Conservation (phyloP, 345 rosid species). For the Populus ilicifolia region DNA sequence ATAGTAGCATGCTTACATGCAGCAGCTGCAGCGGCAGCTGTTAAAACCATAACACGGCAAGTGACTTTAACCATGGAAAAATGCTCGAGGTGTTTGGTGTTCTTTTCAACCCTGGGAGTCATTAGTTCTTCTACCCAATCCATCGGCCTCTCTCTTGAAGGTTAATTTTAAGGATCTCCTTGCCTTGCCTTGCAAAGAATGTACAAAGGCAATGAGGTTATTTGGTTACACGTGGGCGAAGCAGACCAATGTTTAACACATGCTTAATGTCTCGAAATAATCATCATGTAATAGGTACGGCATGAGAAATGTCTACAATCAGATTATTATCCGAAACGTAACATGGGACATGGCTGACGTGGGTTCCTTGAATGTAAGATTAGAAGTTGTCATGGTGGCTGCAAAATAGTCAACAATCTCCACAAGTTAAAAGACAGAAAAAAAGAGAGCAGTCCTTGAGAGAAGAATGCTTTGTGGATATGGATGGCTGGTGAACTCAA, state of each 20-base stretch:
- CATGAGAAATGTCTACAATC: not conserved
- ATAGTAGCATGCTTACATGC: too few relatives aligned
- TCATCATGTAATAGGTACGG: not conserved
- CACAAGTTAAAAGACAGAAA: not conserved
- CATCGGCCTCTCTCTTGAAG: not conserved
- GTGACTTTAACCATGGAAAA: too few relatives aligned
- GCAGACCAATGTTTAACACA: slow-evolving; percentile 12
- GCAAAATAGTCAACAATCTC: not conserved
- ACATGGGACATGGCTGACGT: not conserved
- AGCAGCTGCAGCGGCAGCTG: not conserved
- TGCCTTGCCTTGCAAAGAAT: not conserved
- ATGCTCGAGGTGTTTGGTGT: not conserved
- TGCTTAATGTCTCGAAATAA: not conserved
- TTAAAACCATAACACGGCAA: not conserved
- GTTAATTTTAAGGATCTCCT: not conserved
- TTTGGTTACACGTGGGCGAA: too few relatives aligned
- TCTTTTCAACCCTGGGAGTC: not conserved
- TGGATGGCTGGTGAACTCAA: not conserved
- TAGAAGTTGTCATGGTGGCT: not conserved
- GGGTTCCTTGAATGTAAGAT: not conserved
- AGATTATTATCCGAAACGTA: not conserved
- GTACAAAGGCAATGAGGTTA: not conserved
- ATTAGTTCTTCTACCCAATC: not conserved
- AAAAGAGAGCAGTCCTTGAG: not conserved
- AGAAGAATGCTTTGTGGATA: not conserved